These are phyloP conservation scores for Penicillium turbatum DNA, from an alignment of 495 filamentous ascomycete genomes.

Conservation along the genomic window DNA sequence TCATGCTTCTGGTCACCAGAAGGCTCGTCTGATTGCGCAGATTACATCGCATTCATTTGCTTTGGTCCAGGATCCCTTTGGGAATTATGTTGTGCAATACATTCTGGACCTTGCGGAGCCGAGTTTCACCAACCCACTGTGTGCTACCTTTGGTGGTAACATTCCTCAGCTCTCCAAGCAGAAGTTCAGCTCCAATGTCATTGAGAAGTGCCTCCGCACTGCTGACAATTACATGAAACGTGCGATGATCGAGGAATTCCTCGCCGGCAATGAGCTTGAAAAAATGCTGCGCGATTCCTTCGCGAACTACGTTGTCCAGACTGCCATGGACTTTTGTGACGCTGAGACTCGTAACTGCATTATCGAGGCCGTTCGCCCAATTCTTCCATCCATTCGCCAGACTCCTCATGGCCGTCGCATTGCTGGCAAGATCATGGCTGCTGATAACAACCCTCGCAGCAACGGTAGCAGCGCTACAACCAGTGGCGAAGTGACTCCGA, in stretches of 20 bases:
- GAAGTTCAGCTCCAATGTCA: conserved; percentile 98
- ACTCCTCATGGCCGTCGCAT: conserved; percentile 94
- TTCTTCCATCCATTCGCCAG: conserved; percentile 73
- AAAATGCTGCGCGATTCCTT: conserved; percentile 84
- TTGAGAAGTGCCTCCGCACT: conserved; percentile 93
- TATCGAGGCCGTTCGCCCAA: conserved; percentile 77
- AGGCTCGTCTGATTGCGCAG: conserved; percentile 74
- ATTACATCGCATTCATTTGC: conserved; percentile 78
- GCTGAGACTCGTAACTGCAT: conserved; percentile 63
- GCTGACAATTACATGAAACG: conserved; percentile 64
- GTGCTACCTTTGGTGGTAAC: conserved; percentile 67
- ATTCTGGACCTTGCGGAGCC: conserved; percentile 87
- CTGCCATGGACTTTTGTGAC: conserved; percentile 83
- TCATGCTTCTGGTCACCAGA: conserved; percentile 86
- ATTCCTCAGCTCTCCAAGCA: conserved; percentile 81
- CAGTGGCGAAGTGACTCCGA: conserved; percentile 37
- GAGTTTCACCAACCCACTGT: conserved; percentile 78
- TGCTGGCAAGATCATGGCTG: conserved; percentile 67
- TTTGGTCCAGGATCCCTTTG: conserved; percentile 93
- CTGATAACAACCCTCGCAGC: conserved; percentile 35
- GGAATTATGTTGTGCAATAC: conserved; percentile 98
- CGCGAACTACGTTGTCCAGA: conserved; percentile 97
- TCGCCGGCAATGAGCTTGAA: conserved; percentile 70
- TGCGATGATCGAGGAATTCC: conserved; percentile 78
- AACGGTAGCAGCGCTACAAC: conserved; percentile 35